Evolutionary conservation across 2,329 filamentous ascomycete species (phyloP).

Genomic region (Rasamsonia emersonii): DNA sequence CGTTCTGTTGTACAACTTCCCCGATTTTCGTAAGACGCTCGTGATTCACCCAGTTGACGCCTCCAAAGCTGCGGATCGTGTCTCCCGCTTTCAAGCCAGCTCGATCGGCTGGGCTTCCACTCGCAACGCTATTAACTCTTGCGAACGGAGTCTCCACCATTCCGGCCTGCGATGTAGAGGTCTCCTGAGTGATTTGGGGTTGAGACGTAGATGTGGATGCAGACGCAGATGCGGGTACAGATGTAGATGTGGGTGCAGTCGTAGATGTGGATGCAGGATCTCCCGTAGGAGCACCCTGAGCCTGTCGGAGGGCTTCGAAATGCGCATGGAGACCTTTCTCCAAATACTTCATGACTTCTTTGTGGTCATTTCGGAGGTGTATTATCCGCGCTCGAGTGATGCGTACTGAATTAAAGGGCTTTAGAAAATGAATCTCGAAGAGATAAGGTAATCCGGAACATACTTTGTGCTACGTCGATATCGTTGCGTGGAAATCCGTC

Average conservation of each 20-base stretch:
- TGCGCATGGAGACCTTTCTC: constrained; percentile 83
- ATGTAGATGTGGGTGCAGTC: constrained; percentile 15
- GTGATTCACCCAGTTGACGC: constrained; percentile 74
- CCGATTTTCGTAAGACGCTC: constrained; percentile 77
- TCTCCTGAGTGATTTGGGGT: constrained; percentile 8
- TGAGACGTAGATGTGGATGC: constrained; percentile 9
- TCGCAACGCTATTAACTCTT: constrained; percentile 74
- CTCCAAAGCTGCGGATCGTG: constrained; percentile 74
- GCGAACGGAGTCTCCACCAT: constrained; percentile 63
- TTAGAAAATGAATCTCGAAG: constrained; percentile 6
- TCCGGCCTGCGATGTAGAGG: constrained; percentile 16
- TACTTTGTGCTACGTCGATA: constrained; percentile 91
- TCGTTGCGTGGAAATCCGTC: constrained; percentile 92
- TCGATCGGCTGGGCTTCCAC: constrained; percentile 68
- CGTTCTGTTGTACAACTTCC: constrained; percentile 82
- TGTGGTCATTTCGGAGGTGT: constrained; percentile 84
- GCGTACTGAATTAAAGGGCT: constrained; percentile 53
- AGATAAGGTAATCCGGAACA: constrained; percentile 12
- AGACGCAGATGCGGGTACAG: constrained; percentile 12
- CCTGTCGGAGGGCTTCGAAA: constrained; percentile 63
- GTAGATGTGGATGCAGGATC: constrained; percentile 19
- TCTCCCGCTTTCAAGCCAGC: constrained; percentile 78
- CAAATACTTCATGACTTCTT: constrained; percentile 71
- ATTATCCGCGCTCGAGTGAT: constrained; percentile 91
- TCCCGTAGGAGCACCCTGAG: constrained; percentile 31